Evolutionary conservation across 148 eudicot species (phyloP).

Genomic region (Amaranthus hypochondriacus): DNA sequence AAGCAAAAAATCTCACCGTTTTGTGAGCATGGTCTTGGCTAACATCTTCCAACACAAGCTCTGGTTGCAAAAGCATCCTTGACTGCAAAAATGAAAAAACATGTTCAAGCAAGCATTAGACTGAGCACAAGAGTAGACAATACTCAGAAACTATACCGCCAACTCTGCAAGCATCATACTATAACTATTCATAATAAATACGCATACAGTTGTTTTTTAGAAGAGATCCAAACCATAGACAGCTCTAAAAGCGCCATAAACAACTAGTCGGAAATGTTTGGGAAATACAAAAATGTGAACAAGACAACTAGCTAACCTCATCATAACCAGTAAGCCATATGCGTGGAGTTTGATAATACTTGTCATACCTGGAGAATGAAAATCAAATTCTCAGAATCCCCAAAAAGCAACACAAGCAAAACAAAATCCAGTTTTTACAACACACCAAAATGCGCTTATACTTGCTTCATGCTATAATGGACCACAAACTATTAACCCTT

Average conservation of each 20-base stretch:
- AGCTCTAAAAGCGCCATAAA: neutral
- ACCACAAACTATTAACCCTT: neutral
- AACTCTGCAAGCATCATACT: too few species aligned
- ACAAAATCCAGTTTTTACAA: neutral
- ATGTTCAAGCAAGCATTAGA: conserved; percentile 9
- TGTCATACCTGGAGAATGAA: conserved; percentile 65
- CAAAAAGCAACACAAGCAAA: neutral
- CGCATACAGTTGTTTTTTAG: neutral
- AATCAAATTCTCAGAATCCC: neutral
- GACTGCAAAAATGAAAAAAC: conserved; percentile 50
- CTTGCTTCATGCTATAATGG: neutral
- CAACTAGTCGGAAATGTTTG: neutral
- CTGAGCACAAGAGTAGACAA: neutral
- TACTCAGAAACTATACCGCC: neutral
- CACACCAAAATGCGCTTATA: neutral
- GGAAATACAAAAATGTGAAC: neutral
- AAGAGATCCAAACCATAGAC: neutral
- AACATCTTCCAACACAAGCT: conserved; percentile 95
- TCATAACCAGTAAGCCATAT: conserved; percentile 99
- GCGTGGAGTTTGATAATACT: conserved; percentile 98
- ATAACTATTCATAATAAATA: too few species aligned
- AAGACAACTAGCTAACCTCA: conserved; percentile 57
- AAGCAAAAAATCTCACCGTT: conserved; percentile 55
- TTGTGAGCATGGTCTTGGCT: conserved; percentile 99
- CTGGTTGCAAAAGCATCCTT: conserved; percentile 97